Base-by-base conservation (phyloP, 805 yeast genomes). In the Cyberlindnera misumaiensis region DNA sequence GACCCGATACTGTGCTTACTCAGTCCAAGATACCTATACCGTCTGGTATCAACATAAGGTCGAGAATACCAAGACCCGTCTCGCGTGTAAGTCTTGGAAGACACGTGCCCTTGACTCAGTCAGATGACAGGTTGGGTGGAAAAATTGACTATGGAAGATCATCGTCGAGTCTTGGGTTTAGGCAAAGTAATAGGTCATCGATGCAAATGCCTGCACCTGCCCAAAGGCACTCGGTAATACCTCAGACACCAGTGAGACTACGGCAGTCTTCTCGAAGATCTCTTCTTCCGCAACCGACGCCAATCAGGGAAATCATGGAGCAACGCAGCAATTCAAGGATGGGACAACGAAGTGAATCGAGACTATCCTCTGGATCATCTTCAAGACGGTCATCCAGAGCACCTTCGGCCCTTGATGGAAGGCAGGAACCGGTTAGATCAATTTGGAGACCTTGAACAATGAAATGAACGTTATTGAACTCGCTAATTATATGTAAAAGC, bases 281-380 rank as follows among this genome's bases (percentile, higher is more conserved):
- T 4, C 27, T 48, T 35, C 12, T 54, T 12, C 57, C 55, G 31
- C 56, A 53, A 17, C 58, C 57, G 7, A 51, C 58, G 3, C 58
- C 58, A 3, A 35, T 54, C 12, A 45, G 43, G 16, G 53, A 53
- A 13, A 38, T 51, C 1, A 41, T 49, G 6, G 53, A 49, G 10
- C 15, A 27, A 29, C 42, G 46, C 26, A 35, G 46, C 17, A 22
- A 35, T 6, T 33, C 36, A 26, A 33, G 36, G 18, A 15, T 33
- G 36, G 36, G 30, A 26, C 24, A 11, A 11, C 36, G 30, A 14
- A 11, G 24, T 17, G n/a, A 16, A 10, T n/a, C 13, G n/a, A 16
- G 24, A 9, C 6, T 18, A 14, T 11, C 13, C 2, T 30, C 24
- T 16, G 25, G 24, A 9, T 30, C 24, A 17, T 10, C 30, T 12